Base-by-base conservation (phyloP, 441 rosid genomes). In the Gossypium davidsonii region DNA sequence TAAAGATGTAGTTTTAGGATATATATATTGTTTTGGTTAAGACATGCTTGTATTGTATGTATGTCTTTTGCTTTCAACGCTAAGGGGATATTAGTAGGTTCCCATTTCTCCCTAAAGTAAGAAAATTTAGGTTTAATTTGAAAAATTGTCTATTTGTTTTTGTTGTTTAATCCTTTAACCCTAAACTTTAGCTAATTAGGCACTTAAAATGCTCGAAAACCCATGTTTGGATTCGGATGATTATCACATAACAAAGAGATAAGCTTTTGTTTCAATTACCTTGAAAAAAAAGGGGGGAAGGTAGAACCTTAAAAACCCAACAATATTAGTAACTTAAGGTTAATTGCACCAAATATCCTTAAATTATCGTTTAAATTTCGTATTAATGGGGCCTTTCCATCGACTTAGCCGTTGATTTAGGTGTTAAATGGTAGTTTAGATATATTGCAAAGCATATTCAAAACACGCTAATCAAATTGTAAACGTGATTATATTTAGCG, bases 1-100 rank as follows among this genome's bases (percentile, higher is more conserved):
- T 76, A 55, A 76, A 75, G 60, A 42, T 14, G 20, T 72, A 67
- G 58, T 80, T 71, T 5, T 53, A 60, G 51, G 76, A 83, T 8
- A 11, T 52, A 18, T 8, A 11, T 52, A 17, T 56, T 39, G 48
- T 17, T 60, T 74, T 70, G 72, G 77, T 42, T 59, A 48, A 70
- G 49, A 70, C 72, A 58, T 73, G 18, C 10, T 18, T 52, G 31
- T 61, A 4, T 3, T 57, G 25, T 53, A 55, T 52, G 68, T 9
- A 20, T 70, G 31, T 48, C 75, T 70, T 79, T 79, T 62, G 73
- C 79, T 77, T 53, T 83, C 78, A 72, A 20, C 71, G 7, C 44
- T 1, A 8, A 53, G 78, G 31, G 61, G 66, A 68, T 72, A 64
- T 51, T 62, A 60, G 75, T 26, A 67, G 76, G 71, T 23, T 67